A percentile compares a stretch with the other conserved stretches of the same genome.
These are phyloP conservation scores for Mycena venus DNA, from an alignment of 768 basidiomycete genomes.

Conservation along the genomic window DNA sequence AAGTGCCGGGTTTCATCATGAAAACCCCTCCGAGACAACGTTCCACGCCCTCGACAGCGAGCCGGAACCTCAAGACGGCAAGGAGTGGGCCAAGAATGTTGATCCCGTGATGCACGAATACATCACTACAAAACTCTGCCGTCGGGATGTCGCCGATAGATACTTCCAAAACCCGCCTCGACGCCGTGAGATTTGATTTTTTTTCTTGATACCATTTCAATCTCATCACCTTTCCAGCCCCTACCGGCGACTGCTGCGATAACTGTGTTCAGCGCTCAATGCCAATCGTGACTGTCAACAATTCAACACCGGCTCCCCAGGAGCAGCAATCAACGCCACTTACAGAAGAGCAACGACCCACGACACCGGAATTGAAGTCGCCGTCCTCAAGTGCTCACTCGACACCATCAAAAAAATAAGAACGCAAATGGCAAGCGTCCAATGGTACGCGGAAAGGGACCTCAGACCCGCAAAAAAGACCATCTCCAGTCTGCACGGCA, in stretches of 20 bases:
- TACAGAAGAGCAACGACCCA: background rate
- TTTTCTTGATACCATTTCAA: background rate
- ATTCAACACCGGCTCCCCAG: no score
- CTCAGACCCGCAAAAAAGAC: conserved; percentile 26
- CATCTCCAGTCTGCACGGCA: conserved; percentile 32
- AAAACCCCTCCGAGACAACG: background rate
- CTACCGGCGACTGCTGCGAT: conserved; percentile 38
- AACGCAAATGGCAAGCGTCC: conserved; percentile 41
- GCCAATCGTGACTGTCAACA: no score
- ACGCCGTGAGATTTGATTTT: conserved; percentile 38
- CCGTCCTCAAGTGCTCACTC: background rate
- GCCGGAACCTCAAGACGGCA: conserved; percentile 2
- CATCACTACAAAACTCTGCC: conserved; percentile 42
- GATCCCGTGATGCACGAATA: conserved; percentile 32
- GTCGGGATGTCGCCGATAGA: conserved; percentile 42
- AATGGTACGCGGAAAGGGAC: conserved; percentile 20
- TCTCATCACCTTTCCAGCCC: background rate
- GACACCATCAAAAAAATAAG: conserved; percentile 13
- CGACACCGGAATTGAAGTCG: background rate
- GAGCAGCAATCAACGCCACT: no score
- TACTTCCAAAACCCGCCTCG: conserved; percentile 48
- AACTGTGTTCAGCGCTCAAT: conserved; percentile 1
- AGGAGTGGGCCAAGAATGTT: conserved; percentile 46
- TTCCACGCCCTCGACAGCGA: background rate
- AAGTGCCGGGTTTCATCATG: background rate